phyloP scores from a whole-genome alignment of 345 rosid species.

The Firmiana major region DNA sequence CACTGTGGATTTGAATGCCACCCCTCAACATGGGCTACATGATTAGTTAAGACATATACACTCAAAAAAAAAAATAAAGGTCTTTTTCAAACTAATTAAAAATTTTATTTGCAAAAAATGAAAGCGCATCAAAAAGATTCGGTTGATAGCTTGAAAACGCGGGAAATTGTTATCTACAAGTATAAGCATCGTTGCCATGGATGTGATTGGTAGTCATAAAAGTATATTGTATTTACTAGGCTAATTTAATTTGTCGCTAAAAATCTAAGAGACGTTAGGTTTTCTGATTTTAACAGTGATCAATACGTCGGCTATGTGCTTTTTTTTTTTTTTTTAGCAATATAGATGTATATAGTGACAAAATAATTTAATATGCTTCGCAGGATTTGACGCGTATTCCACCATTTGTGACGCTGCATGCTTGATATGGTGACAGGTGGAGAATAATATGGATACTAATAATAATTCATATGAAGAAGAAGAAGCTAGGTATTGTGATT shows the following conservation, averaged over 20 bases:
- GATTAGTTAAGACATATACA: slow-evolving; percentile 18
- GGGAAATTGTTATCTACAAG: slow-evolving; percentile 77
- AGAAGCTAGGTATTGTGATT: slow-evolving; percentile 23
- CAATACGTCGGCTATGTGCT: background rate
- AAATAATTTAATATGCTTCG: background rate
- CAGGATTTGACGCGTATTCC: background rate
- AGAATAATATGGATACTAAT: background rate
- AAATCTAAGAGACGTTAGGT: background rate
- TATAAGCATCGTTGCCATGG: slow-evolving; percentile 43
- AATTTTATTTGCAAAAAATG: background rate
- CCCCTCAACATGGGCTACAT: slow-evolving; percentile 10
- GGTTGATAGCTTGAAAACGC: slow-evolving; percentile 50
- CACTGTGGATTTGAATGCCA: slow-evolving; percentile 17
- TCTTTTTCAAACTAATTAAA: slow-evolving; percentile 30
- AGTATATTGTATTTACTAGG: background rate
- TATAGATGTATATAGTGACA: background rate
- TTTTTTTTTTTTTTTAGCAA: no score
- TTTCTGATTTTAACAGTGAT: background rate
- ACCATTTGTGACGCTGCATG: background rate
- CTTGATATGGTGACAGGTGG: slow-evolving; percentile 25
- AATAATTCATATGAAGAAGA: slow-evolving; percentile 13
- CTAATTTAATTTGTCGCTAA: background rate
- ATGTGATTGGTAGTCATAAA: slow-evolving; percentile 31
- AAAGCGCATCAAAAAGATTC: slow-evolving; percentile 50
- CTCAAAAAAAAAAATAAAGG: background rate